Base-by-base conservation (phyloP, 371 early-diverging fungal genomes). In the Circinella minor region DNA sequence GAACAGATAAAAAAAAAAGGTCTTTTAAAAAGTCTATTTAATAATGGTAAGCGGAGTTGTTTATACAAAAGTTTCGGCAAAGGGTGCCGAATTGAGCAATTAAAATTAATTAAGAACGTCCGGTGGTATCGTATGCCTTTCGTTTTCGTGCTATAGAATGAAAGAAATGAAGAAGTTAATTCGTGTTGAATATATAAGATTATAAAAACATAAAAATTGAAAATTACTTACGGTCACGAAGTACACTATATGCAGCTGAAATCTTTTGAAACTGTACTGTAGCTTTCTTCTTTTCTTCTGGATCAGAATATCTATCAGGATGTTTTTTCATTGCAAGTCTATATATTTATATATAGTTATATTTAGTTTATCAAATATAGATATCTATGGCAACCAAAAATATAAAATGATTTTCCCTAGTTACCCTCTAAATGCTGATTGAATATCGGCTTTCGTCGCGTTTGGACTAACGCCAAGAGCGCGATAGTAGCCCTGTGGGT, bases 361-460 rank as follows among this genome's bases (percentile, higher is more conserved):
- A 27, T 27, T 27, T 27, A 27, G 27, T 27, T 27, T 27, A 2
- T 2, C 27, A 27, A 27, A 27, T 27, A 27, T 27, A 27, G 27
- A 27, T 27, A 27, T 1, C 27, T 27, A 27, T 27, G 27, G 27
- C 27, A 27, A 27, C 27, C 27, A 27, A 27, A 27, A 27, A 2
- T 43, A 9, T 43, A 3, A 6, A 9, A 43, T 43, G 43, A 9
- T 43, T 36, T 7, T 36, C 9, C 60, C 27, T 49, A 36, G 39
- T 46, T 76, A 83, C 71, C 87, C 87, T 70, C 89, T 73, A 71
- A 89, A 89, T 17, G 88, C 88, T 20, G 84, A 81, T 65, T 89
- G 89, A 5, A 89, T 87, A 54, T 89, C 89, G 20, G 86, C 78
- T 6, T 78, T 82, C 7, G 78, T 81, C 3, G 88, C 87, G 34